Percentiles rank a stretch among this genome's conserved stretches.
Conservation (phyloP, 176 grass and related monocot species). For the Phyllostachys edulis region DNA sequence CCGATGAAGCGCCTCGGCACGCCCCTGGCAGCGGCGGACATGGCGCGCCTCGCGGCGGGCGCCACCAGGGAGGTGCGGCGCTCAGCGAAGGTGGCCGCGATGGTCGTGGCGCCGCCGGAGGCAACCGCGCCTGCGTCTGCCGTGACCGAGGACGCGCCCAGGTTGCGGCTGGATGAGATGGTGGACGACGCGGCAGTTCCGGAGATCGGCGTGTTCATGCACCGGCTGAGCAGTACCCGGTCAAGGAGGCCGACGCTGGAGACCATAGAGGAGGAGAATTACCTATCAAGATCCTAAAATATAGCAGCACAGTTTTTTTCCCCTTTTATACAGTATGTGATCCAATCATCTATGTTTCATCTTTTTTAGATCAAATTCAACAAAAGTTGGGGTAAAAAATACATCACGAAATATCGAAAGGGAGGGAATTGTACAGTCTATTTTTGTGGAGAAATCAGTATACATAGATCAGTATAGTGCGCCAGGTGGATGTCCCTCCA, state of each 20-base stretch:
- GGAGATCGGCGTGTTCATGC: constrained; percentile 57
- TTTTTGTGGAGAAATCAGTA: constrained; percentile 2
- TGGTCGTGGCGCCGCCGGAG: neutral
- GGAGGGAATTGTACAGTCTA: constrained; percentile 4
- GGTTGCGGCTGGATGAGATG: constrained; percentile 45
- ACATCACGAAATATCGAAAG: neutral
- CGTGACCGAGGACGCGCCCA: neutral
- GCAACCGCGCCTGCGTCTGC: neutral
- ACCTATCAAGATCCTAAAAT: constrained; percentile 29
- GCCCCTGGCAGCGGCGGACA: constrained; percentile 34
- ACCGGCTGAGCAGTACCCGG: constrained; percentile 57
- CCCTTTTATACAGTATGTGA: neutral
- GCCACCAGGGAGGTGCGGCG: constrained; percentile 48
- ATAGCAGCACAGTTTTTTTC: neutral
- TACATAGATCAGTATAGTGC: neutral
- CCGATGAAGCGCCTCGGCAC: constrained; percentile 79
- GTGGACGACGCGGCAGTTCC: constrained; percentile 38
- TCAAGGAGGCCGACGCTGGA: constrained; percentile 73
- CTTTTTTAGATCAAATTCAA: neutral
- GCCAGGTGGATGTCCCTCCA: too few species aligned
- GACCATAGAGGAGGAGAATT: constrained; percentile 82
- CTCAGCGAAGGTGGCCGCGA: constrained; percentile 43
- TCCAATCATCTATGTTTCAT: neutral
- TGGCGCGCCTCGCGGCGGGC: constrained; percentile 46
- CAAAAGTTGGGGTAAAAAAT: neutral